phyloP scores from a whole-genome alignment of 257 asterid species.

The Nicotiana obtusifolia region DNA sequence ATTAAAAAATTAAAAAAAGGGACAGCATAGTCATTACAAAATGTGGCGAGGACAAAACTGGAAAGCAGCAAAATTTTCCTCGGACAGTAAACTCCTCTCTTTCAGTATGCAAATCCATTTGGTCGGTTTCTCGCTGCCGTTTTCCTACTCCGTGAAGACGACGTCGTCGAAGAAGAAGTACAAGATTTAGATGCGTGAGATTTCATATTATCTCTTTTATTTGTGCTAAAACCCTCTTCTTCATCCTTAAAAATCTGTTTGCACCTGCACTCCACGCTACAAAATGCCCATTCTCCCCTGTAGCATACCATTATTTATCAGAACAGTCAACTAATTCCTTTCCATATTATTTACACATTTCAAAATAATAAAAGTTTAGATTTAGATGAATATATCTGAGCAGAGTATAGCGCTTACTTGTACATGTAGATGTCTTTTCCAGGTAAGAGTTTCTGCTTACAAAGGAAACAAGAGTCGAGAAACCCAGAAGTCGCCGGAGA shows the following conservation, averaged over 20 bases:
- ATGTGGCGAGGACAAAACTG: conserved; percentile 36
- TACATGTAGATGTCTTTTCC: conserved; percentile 92
- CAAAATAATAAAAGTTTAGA: too few species aligned
- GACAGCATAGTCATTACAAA: conserved; percentile 21
- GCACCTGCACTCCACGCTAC: conserved; percentile 88
- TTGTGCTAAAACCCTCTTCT: conserved; percentile 37
- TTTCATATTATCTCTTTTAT: conserved; percentile 34
- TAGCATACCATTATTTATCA: too few species aligned
- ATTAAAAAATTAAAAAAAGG: background rate
- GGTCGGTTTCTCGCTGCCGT: conserved; percentile 35
- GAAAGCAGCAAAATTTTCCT: conserved; percentile 8
- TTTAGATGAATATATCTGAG: too few species aligned
- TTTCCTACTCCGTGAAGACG: conserved; percentile 16
- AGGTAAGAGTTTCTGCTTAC: conserved; percentile 59
- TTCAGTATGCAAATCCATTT: conserved; percentile 51
- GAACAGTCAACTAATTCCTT: too few species aligned
- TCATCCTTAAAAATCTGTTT: conserved; percentile 90
- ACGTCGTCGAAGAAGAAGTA: conserved; percentile 19
- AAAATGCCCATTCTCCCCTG: conserved; percentile 80
- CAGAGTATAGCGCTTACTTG: conserved; percentile 46
- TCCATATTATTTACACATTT: too few species aligned
- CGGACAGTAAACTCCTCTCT: background rate
- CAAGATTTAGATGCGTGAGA: background rate
- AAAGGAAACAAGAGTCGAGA: conserved; percentile 70
- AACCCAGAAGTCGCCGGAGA: conserved; percentile 24